Percentiles rank a stretch among this genome's conserved stretches.
phyloP scores from a whole-genome alignment of 495 filamentous ascomycete genomes.

The Neurospora sp. region DNA sequence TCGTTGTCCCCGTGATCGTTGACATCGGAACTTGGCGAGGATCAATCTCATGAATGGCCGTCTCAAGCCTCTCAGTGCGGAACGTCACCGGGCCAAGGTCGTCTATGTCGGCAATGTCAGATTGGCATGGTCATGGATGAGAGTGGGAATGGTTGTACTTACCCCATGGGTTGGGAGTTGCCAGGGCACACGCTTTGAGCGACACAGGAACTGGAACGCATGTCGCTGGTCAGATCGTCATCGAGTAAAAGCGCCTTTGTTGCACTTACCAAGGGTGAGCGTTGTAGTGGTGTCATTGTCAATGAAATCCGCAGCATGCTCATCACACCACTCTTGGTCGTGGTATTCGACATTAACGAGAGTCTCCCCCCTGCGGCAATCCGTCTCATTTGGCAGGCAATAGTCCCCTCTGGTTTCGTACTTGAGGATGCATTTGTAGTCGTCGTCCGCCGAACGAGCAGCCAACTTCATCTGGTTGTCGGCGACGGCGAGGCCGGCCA shows the following conservation, averaged over 20 bases:
- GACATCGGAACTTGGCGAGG: not conserved
- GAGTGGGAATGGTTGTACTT: not conserved
- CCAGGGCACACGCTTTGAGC: not conserved
- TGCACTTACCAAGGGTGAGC: not conserved
- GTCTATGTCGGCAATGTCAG: not conserved
- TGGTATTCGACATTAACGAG: too few relatives aligned
- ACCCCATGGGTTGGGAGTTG: not conserved
- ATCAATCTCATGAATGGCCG: not conserved
- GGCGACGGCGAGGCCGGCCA: not conserved
- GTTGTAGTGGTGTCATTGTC: too few relatives aligned
- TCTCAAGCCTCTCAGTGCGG: not conserved
- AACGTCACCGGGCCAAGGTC: not conserved
- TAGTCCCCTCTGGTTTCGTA: too few relatives aligned
- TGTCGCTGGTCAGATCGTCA: not conserved
- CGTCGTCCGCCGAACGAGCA: too few relatives aligned
- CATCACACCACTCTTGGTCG: too few relatives aligned
- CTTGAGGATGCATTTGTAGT: too few relatives aligned
- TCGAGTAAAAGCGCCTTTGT: not conserved
- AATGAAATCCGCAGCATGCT: too few relatives aligned
- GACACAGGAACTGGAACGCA: not conserved
- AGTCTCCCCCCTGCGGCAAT: too few relatives aligned
- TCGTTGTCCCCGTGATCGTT: not conserved
- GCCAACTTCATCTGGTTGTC: too few relatives aligned
- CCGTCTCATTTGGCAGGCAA: too few relatives aligned
- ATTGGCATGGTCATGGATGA: not conserved